Percentiles rank a stretch among this genome's conserved stretches.
phyloP scores from a whole-genome alignment of 257 asterid species.

The Capsicum baccatum region DNA sequence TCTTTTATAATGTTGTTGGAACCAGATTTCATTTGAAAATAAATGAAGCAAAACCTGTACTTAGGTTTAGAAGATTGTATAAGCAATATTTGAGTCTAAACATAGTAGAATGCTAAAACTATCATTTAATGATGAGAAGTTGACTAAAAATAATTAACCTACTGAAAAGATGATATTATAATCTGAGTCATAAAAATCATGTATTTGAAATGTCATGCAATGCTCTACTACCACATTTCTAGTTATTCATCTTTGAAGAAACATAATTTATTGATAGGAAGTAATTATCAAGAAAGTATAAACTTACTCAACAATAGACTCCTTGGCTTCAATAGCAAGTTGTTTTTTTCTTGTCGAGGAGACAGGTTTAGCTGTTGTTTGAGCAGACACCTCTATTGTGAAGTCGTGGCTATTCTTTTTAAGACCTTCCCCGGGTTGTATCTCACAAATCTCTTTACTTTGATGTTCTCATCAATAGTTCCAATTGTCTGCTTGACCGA shows the following conservation, averaged over 20 bases:
- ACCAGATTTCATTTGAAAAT: background rate
- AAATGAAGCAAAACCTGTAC: background rate
- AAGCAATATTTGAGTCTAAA: background rate
- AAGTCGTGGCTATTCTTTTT: slow-evolving; percentile 93
- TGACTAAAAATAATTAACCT: background rate
- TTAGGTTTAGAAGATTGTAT: slow-evolving; percentile 19
- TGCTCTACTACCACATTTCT: background rate
- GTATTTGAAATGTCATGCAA: slow-evolving; percentile 8
- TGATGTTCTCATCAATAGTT: slow-evolving; percentile 89
- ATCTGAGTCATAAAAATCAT: background rate
- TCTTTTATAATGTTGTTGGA: background rate
- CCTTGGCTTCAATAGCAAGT: slow-evolving; percentile 58
- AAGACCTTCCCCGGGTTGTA: slow-evolving; percentile 93
- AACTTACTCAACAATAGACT: slow-evolving; percentile 67
- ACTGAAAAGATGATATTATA: background rate
- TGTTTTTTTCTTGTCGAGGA: slow-evolving; percentile 58
- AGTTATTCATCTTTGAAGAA: background rate
- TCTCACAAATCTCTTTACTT: slow-evolving; percentile 78
- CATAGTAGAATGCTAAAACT: background rate
- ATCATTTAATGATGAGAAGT: background rate
- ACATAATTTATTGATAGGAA: background rate
- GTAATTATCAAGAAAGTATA: slow-evolving; percentile 10
- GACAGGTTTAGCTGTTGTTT: slow-evolving; percentile 69
- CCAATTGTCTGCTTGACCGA: slow-evolving; percentile 95
- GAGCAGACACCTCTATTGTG: slow-evolving; percentile 98